Evolutionary conservation across 176 grass and related monocot genomes (phyloP).

Genomic region (Metroxylon sagu): DNA sequence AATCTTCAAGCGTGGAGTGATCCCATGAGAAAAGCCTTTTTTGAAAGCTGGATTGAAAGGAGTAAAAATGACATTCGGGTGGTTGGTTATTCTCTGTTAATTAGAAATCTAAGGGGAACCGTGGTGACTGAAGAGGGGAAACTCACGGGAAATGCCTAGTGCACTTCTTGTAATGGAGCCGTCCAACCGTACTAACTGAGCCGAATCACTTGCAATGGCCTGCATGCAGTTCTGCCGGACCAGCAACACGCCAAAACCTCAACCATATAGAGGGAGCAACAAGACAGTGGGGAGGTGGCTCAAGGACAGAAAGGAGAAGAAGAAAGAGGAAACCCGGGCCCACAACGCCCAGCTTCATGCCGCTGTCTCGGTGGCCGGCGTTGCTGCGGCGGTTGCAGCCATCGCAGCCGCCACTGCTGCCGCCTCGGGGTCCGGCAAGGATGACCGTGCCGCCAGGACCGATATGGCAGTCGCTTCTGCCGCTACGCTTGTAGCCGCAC

Average conservation of each 20-base stretch:
- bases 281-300: slow-evolving; percentile 96
- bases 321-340: slow-evolving; percentile 77
- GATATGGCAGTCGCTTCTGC: slow-evolving; percentile 79
- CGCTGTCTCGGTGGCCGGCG: slow-evolving; percentile 61
- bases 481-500: slow-evolving; percentile 84
- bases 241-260: slow-evolving; percentile 53
- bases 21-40: too few relatives aligned
- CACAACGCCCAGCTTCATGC: slow-evolving; percentile 93
- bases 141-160: too few relatives aligned
- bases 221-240: slow-evolving; percentile 48
- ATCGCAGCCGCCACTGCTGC: slow-evolving; percentile 54
- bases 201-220: too few relatives aligned
- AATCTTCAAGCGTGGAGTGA: too few relatives aligned
- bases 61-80: too few relatives aligned
- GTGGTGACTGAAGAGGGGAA: too few relatives aligned
- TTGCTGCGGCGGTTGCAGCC: slow-evolving; percentile 72
- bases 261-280: slow-evolving; percentile 39
- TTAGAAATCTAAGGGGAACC: too few relatives aligned
- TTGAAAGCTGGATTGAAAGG: too few relatives aligned
- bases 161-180: too few relatives aligned
- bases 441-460: slow-evolving; percentile 54
- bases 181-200: too few relatives aligned
- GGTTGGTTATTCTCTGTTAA: too few relatives aligned
- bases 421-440: slow-evolving; percentile 35
- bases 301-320: slow-evolving; percentile 68